Evolutionary conservation across 2,329 filamentous ascomycete species (phyloP), one percentile per base, ranked within the genome.

Genomic region (Stylonectria norvegica): DNA sequence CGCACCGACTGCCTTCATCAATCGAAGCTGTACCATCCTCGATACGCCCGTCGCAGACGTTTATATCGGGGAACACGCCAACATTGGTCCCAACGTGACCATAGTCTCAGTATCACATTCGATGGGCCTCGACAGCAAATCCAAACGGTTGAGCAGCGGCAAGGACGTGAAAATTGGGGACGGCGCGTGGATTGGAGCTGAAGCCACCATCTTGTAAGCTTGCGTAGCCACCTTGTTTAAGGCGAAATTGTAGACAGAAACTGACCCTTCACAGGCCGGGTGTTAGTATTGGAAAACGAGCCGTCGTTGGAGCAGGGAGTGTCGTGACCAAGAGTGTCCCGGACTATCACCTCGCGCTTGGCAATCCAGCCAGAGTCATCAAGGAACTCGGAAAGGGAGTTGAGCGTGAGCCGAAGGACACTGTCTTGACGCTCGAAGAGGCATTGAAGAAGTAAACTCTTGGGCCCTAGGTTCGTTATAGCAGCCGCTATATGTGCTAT

Each of bases 81-180:
- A 38, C 18, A 42, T 42, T n/a, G 40, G 40, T 5, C 30, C 29
- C 31, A 42, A 38, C 12, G 35, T 42, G 18, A 38, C 40, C 4
- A 42, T 38, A 12, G 34, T 42, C 34, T 33, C 35, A 4, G 40
- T 30, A n/a, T 29, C 15, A 4, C 35, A 34, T 10, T 27, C 40
- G 2, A 18, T 30, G 6, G 3, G 11, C 2, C 20, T 40, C 23
- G 20, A 40, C 23, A 11, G 36, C 18, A 36, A 18, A 12, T 12
- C 28, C 2, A 43, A 36, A 20, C 23, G 25, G 20, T 14, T 27
- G 23, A 40, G 25, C 18, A 16, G 16, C 20, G 36, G 36, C 8
- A 27, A 22, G 11, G 25, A 43, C 4, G 40, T 43, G 15, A 35
- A 9, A 14, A 35, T 43, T n/a, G 36, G 36, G 4, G 20, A 28